Evolutionary conservation across 208 protist genomes (phyloP), one percentile per base, ranked within the genome.

Genomic region (Crithidia bombi): DNA sequence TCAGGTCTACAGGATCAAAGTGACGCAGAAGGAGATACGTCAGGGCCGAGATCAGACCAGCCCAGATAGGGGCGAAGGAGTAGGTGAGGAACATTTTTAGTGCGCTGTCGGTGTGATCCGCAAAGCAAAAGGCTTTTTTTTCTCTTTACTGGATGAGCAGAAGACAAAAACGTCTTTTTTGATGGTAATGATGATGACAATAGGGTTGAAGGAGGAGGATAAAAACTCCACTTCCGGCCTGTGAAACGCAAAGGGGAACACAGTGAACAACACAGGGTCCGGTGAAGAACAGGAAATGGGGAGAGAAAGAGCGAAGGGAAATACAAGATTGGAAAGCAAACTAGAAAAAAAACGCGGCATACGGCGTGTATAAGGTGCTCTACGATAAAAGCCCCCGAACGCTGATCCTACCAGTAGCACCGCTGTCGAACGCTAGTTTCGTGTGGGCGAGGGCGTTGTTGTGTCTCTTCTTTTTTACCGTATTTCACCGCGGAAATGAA

Each of bases 31-130:
- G 15, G 28, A 73, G 71, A 71, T 83, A 92, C n/a, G 85, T 92
- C 9, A 90, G 36, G 19, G 77, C 17, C 25, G 82, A 83, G n/a
- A 91, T 65, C n/a, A 86, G 33, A 3, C 77, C 30, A 39, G 75
- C 69, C 75, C 81, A 92, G 43, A 94, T 50, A 25, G 83, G 83
- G 12, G 80, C 62, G n/a, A 85, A 73, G 25, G 51, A 62, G 55
- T 80, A 85, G n/a, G 84, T 90, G 68, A 94, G 83, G 64, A 94
- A 88, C 86, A 91, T 94, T 32, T 38, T 54, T 23, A 49, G 59
- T 0, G 28, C n/a, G n/a, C n/a, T n/a, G n/a, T 23, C 14, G 21
- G 5, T 51, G 46, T 23, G n/a, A 6, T 28, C 21, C 23, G 46
- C 14, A 52, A 12, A n/a, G 41, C 15, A 61, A 32, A 15, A 23